Evolutionary conservation across 257 asterid species (phyloP), one percentile per base, ranked within the genome.

Genomic region (Solanum piurae): DNA sequence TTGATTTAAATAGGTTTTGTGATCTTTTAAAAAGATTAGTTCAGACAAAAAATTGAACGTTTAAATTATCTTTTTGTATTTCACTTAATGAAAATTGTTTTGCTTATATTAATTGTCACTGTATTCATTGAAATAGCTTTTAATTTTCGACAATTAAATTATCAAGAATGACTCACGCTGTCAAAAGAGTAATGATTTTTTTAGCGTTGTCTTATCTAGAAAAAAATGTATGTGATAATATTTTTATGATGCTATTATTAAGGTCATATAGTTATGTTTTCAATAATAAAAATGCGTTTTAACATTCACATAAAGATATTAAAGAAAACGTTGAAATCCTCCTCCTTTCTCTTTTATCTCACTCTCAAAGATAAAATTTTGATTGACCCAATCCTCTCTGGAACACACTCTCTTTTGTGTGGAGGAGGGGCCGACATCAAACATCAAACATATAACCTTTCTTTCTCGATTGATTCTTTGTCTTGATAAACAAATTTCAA

Each of bases 81-180:
- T 21, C 2, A 2, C 25, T 58, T 58, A 21, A 7, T 58, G 12
- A 58, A 58, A 58, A 7, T 58, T 58, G 12, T 20, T 58, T 58
- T 58, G 66, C 66, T 58, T 58, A 1, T 58, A 20, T 58, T 20
- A 20, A 58, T 58, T 58, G 66, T 1, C 12, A 58, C 0, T 58
- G 2, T 0, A 58, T 20, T 7, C 5, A 20, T 20, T 58, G 25
- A 20, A 58, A 20, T 0, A 58, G 12, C 25, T 58, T 20, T 55
- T 20, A 3, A 55, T 7, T 55, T 58, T 21, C 0, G 25, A 20
- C 2, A 3, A 1, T 58, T 0, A 21, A 58, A 20, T 21, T 58
- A 20, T 58, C 5, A 21, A 58, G 12, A 58, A 21, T 58, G 12
- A 58, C 27, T 21, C 1, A 1, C 12, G 0, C 0, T 20, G 2